phyloP scores from a whole-genome alignment of 495 filamentous ascomycete species.

The Amphirosellinia nigrospora region DNA sequence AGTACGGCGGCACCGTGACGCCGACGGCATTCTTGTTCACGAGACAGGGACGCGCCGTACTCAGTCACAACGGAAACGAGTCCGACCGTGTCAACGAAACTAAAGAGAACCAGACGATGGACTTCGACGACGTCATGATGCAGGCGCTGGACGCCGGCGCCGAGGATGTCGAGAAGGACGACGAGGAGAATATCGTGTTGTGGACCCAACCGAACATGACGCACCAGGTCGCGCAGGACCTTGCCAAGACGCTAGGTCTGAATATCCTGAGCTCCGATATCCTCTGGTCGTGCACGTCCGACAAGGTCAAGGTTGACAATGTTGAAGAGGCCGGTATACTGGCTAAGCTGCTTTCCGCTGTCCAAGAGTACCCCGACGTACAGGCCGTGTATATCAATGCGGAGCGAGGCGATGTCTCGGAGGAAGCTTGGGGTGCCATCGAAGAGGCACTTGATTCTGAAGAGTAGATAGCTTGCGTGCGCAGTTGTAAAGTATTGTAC shows the following conservation, averaged over 20 bases:
- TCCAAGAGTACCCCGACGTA: slow-evolving; percentile 68
- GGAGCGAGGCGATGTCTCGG: slow-evolving; percentile 48
- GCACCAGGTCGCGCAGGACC: slow-evolving; percentile 64
- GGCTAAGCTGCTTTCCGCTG: slow-evolving; percentile 56
- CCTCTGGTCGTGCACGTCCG: slow-evolving; percentile 82
- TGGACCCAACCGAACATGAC: slow-evolving; percentile 76
- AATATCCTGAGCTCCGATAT: slow-evolving; percentile 76
- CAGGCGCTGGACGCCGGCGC: slow-evolving; percentile 85
- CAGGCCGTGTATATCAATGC: slow-evolving; percentile 73
- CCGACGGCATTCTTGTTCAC: slow-evolving; percentile 85
- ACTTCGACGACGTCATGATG: slow-evolving; percentile 78
- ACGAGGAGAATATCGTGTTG: slow-evolving; percentile 71
- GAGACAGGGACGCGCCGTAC: slow-evolving; percentile 72
- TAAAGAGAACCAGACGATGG: slow-evolving; percentile 54
- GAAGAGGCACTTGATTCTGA: slow-evolving; percentile 52
- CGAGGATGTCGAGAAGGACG: slow-evolving; percentile 76
- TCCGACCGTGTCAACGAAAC: slow-evolving; percentile 70
- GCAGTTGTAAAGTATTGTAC: slow-evolving; percentile 26
- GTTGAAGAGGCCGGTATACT: slow-evolving; percentile 57
- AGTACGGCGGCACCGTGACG: slow-evolving; percentile 67
- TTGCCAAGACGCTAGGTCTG: slow-evolving; percentile 64
- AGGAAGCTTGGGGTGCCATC: slow-evolving; percentile 56
- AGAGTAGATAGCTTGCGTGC: not conserved
- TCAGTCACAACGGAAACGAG: slow-evolving; percentile 76
- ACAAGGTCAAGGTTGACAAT: slow-evolving; percentile 64